Conservation (phyloP, 2,329 filamentous ascomycete genomes). For the Coniochaeta ligniaria region DNA sequence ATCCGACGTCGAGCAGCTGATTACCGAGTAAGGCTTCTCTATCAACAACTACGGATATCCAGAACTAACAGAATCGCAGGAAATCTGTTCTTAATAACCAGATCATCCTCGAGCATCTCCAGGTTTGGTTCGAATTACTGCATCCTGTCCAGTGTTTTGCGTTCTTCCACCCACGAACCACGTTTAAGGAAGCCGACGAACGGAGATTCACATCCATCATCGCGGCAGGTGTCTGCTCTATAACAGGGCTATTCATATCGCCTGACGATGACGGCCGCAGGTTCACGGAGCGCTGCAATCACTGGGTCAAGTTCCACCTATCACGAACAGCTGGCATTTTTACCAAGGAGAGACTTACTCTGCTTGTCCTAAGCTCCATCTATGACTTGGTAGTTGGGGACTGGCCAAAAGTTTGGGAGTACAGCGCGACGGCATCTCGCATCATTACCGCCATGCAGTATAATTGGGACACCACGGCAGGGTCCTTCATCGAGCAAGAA, state of each 20-base stretch:
- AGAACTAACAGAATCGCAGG: slow-evolving; percentile 10
- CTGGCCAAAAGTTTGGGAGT: slow-evolving; percentile 32
- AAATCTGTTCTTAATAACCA: slow-evolving; percentile 24
- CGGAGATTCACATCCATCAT: slow-evolving; percentile 25
- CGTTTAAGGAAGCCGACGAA: slow-evolving; percentile 27
- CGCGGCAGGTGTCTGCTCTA: slow-evolving; percentile 30
- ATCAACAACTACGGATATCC: not conserved
- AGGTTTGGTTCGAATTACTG: slow-evolving; percentile 30
- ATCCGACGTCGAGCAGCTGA: slow-evolving; percentile 2
- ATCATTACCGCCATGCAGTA: slow-evolving; percentile 29
- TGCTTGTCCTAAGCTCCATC: slow-evolving; percentile 26
- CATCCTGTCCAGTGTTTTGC: slow-evolving; percentile 30
- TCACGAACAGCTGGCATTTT: slow-evolving; percentile 21
- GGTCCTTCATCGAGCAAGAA: slow-evolving; percentile 27
- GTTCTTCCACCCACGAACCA: slow-evolving; percentile 27
- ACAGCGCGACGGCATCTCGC: slow-evolving; percentile 26
- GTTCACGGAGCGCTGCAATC: slow-evolving; percentile 28
- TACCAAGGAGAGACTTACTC: slow-evolving; percentile 15
- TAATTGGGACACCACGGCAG: slow-evolving; percentile 27
- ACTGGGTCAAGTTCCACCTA: slow-evolving; percentile 30
- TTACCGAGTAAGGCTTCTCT: not conserved
- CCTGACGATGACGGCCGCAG: slow-evolving; percentile 22
- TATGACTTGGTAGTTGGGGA: slow-evolving; percentile 28
- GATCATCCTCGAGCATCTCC: slow-evolving; percentile 27
- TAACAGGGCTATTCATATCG: slow-evolving; percentile 27